Conservation (phyloP, 1,284 basidiomycete genomes). For the Flammula alnicola region DNA sequence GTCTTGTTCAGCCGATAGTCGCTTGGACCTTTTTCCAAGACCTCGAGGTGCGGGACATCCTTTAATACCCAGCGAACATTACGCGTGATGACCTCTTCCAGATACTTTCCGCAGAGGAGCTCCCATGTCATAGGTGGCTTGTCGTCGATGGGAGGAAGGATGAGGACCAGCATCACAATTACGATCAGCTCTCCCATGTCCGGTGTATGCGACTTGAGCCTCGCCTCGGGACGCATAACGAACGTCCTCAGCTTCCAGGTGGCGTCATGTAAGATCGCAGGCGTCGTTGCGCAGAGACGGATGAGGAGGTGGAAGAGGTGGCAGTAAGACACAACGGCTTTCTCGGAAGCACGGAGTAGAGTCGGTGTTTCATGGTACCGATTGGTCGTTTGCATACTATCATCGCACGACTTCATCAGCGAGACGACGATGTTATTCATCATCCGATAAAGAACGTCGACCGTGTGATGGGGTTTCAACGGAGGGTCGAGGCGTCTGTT, state of each 20-base stretch:
- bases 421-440: conserved; percentile 49
- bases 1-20: conserved; percentile 41
- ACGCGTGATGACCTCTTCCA: conserved; percentile 42
- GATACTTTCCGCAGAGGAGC: conserved; percentile 37
- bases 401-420: conserved; percentile 46
- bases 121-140: conserved; percentile 32
- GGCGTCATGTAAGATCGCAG: conserved; percentile 36
- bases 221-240: conserved; percentile 26
- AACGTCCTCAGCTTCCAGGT: conserved; percentile 31
- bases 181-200: conserved; percentile 43
- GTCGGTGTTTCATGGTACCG: conserved; percentile 15
- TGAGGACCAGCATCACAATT: conserved; percentile 36
- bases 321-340: conserved; percentile 45
- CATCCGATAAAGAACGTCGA: conserved; percentile 42
- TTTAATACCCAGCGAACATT: conserved; percentile 47
- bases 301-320: conserved; percentile 47
- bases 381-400: conserved; percentile 26
- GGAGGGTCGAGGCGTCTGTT: conserved; percentile 21
- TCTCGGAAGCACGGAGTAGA: conserved; percentile 44
- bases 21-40: conserved; percentile 36
- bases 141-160: conserved; percentile 25
- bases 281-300: conserved; percentile 36
- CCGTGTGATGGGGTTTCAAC: conserved; percentile 28
- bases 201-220: conserved; percentile 34
- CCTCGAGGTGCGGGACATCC: conserved; percentile 39